Evolutionary conservation across 139 green algal species (phyloP), one percentile per base, ranked within the genome.

Genomic region (Chlamydomonas applanata): DNA sequence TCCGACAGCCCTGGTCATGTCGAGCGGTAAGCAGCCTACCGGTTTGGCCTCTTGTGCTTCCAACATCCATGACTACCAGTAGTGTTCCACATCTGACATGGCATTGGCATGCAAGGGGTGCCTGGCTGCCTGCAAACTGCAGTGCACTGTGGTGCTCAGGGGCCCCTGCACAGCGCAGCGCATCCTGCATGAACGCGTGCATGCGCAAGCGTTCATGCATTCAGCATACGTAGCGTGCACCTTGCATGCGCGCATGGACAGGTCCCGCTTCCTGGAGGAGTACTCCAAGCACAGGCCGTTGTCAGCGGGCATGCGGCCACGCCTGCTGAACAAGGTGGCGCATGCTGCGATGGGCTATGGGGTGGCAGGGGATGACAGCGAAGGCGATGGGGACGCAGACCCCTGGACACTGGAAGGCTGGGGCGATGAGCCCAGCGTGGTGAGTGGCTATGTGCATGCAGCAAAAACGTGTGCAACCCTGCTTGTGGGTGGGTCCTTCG

Each of bases 371-470:
- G 75, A 80, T 4, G 73, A 79, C 0, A 54, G 72, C 0, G 35
- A 53, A 1, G 60, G 69, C 9, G 65, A 63, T 30, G 68, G 25
- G 29, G 75, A 80, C 16, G 35, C 56, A 4, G 75, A 80, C 57
- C 66, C 75, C 0, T 80, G 75, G 75, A 57, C 74, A 24, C 45
- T 80, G 17, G 75, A 80, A 9, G 75, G 75, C 57, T 80, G 75
- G 75, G 68, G 68, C 20, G 75, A 80, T 29, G 46, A 72, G 67
- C 54, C 54, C 13, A 62, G 22, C 20, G 22, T 62, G 54, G 22
- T 25, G 54, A 62, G 54, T 14, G 54, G 11, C 4, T 29, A 62
- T 29, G 24, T 25, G 54, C 54, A 29, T 32, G 54, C 22, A 62
- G 22, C 13, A 25, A 9, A 27, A 9, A 62, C 54, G 9, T 62